Base-by-base conservation (phyloP, 1,139 yeast genomes). In the Geotrichum carabidarum region DNA sequence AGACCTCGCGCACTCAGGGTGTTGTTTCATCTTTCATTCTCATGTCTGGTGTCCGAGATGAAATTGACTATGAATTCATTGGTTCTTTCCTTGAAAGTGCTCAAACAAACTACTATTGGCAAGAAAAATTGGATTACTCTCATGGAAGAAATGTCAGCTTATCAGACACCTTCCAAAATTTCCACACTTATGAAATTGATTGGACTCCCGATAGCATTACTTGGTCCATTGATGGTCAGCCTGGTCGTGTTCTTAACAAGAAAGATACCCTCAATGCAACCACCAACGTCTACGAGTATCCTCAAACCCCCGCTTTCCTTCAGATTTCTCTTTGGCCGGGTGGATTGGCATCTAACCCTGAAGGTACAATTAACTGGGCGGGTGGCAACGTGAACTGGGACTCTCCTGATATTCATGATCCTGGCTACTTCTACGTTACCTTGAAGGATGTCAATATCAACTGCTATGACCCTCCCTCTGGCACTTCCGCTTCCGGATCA, bases 271-370 rank as follows among this genome's bases (percentile, higher is more conserved):
- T 75, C 69, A 88, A 90, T 70, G 69, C 70, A 4, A 86, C 96
- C 14, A 59, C 78, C 9, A 74, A 80, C 9, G 63, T 66, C 18
- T 88, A 82, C 72, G 71, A 72, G 58, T 91, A 70, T 74, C 98
- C 98, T 12, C 94, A 88, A 72, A 89, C 97, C 3, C 98, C 98
- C 1, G 76, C 93, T 50, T 80, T 95, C 66, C 72, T 91, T 57
- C 95, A 91, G 72, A 72, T 88, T 54, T 89, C 96, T 4, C 71
- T 91, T 58, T 91, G 98, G 98, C 96, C 98, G 2, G 97, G 87
- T 69, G 97, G 97, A 58, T 79, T 77, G 58, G 71, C 80, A 22
- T 63, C 75, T 48, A 81, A 80, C 66, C 82, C 82, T 40, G 71
- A 74, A 45, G 98, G 97, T 68, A 91, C 97, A 14, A 77, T 84